A percentile compares a stretch with the other conserved stretches of the same genome.
Conservation (phyloP, 2,329 filamentous ascomycete genomes). For the Apiospora aurea region DNA sequence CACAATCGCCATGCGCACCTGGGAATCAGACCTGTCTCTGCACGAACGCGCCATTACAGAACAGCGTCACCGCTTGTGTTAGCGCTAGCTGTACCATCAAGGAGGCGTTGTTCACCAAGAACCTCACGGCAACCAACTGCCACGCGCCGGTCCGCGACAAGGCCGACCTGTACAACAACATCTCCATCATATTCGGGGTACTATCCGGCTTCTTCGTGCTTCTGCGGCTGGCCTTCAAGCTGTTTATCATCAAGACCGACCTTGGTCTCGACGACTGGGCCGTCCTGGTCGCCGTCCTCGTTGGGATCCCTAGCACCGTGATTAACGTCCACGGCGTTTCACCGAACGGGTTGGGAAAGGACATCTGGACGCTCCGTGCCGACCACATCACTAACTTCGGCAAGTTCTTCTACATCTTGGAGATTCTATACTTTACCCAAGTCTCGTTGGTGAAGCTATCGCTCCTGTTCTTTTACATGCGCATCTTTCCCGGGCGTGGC, state of each 20-base stretch:
- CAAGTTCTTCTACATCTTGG: constrained; percentile 43
- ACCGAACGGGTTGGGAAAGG: constrained; percentile 39
- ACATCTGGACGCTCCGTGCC: constrained; percentile 43
- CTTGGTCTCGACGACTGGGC: constrained; percentile 50
- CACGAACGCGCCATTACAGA: constrained; percentile 37
- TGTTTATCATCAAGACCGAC: constrained; percentile 41
- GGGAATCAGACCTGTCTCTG: constrained; percentile 44
- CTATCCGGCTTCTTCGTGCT: constrained; percentile 50
- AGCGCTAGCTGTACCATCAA: constrained; percentile 38
- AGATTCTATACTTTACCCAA: constrained; percentile 48
- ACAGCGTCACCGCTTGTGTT: constrained; percentile 40
- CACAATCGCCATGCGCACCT: constrained; percentile 37
- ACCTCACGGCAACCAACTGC: constrained; percentile 38
- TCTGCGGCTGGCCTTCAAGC: constrained; percentile 48
- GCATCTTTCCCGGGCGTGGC: constrained; percentile 46
- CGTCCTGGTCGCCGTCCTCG: constrained; percentile 38
- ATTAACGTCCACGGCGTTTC: constrained; percentile 37
- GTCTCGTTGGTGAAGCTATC: constrained; percentile 49
- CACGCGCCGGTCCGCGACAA: constrained; percentile 40
- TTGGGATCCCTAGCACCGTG: constrained; percentile 41
- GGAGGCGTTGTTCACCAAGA: constrained; percentile 37
- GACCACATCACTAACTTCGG: constrained; percentile 37
- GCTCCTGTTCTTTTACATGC: constrained; percentile 50
- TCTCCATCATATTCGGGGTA: constrained; percentile 43
- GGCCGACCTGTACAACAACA: constrained; percentile 42